phyloP scores from a whole-genome alignment of 495 filamentous ascomycete species.

The Glonium stellatum region DNA sequence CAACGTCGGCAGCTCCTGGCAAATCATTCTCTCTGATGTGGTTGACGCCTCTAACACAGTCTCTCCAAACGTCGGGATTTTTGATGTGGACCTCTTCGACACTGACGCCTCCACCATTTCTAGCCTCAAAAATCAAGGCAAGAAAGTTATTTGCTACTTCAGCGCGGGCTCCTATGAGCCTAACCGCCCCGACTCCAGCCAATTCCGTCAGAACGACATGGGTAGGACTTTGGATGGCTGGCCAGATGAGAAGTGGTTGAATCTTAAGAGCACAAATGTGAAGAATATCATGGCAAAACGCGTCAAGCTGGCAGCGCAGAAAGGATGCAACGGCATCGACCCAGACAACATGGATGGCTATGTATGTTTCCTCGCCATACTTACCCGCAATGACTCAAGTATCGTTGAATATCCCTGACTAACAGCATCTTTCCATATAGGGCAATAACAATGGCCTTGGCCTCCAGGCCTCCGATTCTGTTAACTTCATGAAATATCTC shows the following conservation, averaged over 20 bases:
- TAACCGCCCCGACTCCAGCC: constrained; percentile 48
- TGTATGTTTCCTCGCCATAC: constrained; percentile 25
- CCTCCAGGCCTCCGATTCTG: constrained; percentile 47
- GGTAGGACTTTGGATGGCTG: constrained; percentile 54
- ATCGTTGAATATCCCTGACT: too few species aligned
- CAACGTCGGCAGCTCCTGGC: constrained; percentile 23
- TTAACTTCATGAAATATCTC: constrained; percentile 55
- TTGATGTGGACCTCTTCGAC: constrained; percentile 58
- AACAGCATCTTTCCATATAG: constrained; percentile 2
- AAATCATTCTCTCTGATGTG: constrained; percentile 39
- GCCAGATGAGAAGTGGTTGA: constrained; percentile 62
- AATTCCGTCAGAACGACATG: constrained; percentile 49
- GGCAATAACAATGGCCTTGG: constrained; percentile 46
- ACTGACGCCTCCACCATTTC: constrained; percentile 43
- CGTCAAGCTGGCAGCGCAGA: constrained; percentile 48
- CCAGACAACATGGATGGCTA: constrained; percentile 70
- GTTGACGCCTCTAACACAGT: constrained; percentile 33
- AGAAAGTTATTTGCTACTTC: constrained; percentile 70
- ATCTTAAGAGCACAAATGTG: constrained; percentile 51
- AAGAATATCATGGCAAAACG: constrained; percentile 55
- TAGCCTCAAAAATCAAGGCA: constrained; percentile 40
- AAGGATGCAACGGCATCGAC: constrained; percentile 66
- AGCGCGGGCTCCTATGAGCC: constrained; percentile 61
- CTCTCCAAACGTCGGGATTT: constrained; percentile 40
- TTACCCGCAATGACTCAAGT: too few species aligned